A percentile compares a stretch with the other conserved stretches of the same genome.
phyloP scores from a whole-genome alignment of 495 filamentous ascomycete species.

The Aspergillus heteromorphus region DNA sequence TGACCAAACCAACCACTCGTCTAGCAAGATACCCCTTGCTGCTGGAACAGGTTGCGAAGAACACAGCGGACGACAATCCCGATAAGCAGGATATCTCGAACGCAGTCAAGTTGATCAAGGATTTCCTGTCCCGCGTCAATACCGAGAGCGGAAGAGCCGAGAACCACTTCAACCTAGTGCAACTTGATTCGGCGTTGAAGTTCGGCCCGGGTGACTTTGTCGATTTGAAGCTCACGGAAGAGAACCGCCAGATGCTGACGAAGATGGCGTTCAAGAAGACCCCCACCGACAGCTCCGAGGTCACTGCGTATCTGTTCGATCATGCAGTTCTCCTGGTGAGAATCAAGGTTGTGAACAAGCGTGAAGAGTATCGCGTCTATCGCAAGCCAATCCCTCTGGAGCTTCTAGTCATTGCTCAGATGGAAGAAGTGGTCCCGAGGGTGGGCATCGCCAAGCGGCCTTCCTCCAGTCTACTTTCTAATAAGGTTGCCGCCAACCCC shows the following conservation, averaged over 20 bases:
- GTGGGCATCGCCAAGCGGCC: conserved; percentile 77
- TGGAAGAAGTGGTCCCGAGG: conserved; percentile 89
- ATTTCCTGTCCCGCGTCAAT: conserved; percentile 84
- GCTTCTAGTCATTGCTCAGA: conserved; percentile 86
- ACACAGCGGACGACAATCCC: conserved; percentile 77
- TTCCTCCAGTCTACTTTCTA: conserved; percentile 79
- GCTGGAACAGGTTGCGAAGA: conserved; percentile 85
- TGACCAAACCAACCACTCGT: conserved; percentile 96
- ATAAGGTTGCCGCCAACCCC: conserved; percentile 52
- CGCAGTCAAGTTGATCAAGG: conserved; percentile 77
- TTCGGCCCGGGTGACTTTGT: conserved; percentile 84
- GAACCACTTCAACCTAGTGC: conserved; percentile 93
- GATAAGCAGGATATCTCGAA: conserved; percentile 89
- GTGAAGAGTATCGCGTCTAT: conserved; percentile 91
- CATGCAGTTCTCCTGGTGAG: conserved; percentile 88
- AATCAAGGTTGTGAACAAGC: conserved; percentile 85
- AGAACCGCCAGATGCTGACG: conserved; percentile 84
- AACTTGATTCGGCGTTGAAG: conserved; percentile 81
- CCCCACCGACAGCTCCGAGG: conserved; percentile 79
- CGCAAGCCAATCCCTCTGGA: conserved; percentile 94
- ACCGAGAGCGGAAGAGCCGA: conserved; percentile 93
- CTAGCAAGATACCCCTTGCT: conserved; percentile 92
- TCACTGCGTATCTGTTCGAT: conserved; percentile 92
- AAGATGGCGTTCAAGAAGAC: conserved; percentile 92
- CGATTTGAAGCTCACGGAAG: conserved; percentile 91